Evolutionary conservation across 2,329 filamentous ascomycete species (phyloP).

Genomic region (Arthrobotrys pseudoclavata): DNA sequence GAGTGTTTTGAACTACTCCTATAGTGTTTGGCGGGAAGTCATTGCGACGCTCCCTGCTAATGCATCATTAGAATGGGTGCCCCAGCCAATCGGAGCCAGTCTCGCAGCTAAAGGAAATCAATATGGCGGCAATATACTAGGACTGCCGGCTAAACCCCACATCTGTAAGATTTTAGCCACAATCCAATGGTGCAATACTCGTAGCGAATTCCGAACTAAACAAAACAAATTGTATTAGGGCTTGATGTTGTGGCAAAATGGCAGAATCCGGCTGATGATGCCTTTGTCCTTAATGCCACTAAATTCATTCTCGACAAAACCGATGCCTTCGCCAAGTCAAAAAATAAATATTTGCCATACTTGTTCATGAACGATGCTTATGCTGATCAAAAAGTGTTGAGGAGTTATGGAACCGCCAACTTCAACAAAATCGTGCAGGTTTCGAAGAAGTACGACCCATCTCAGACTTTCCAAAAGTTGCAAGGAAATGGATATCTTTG

Average conservation of each 20-base stretch:
- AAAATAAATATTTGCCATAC: constrained; percentile 30
- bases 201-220: constrained; percentile 19
- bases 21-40: not conserved
- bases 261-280: constrained; percentile 30
- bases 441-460: constrained; percentile 31
- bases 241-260: constrained; percentile 35
- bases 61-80: constrained; percentile 20
- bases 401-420: constrained; percentile 13
- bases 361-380: constrained; percentile 35
- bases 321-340: constrained; percentile 20
- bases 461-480: constrained; percentile 33
- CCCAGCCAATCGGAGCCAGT: constrained; percentile 18
- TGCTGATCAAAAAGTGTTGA: constrained; percentile 28
- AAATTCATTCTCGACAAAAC: constrained; percentile 41
- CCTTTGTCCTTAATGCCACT: constrained; percentile 25
- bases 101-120: constrained; percentile 6
- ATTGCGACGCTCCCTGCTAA: constrained; percentile 18
- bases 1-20: constrained; percentile 24
- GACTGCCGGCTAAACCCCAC: constrained; percentile 26
- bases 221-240: constrained; percentile 3
- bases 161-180: constrained; percentile 21
- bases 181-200: not conserved
- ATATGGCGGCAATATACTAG: constrained; percentile 35
- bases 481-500: constrained; percentile 36
- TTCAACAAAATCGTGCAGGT: constrained; percentile 30